Conservation (phyloP, 2,329 filamentous ascomycete species). For the Aspergillus fijiensis region DNA sequence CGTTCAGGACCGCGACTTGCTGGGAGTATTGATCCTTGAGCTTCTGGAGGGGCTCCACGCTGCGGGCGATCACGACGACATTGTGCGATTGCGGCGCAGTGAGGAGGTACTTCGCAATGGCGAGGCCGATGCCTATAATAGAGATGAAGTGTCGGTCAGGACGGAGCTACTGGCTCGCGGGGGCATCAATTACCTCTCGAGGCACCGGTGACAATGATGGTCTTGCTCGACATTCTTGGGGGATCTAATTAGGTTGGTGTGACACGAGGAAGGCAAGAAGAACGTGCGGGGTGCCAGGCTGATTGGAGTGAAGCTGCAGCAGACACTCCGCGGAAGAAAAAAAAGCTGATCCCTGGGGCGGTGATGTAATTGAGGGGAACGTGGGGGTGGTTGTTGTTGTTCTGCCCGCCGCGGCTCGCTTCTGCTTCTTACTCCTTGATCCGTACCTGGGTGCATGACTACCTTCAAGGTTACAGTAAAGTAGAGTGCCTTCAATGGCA, state of each 20-base stretch:
- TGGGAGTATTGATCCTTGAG: constrained; percentile 55
- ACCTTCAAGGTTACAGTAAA: too few relatives aligned
- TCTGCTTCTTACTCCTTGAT: too few relatives aligned
- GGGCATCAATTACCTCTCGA: constrained; percentile 52
- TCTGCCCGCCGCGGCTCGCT: neutral
- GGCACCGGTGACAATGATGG: constrained; percentile 68
- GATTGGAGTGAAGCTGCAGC: neutral
- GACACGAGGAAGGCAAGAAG: neutral
- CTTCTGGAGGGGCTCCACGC: constrained; percentile 52
- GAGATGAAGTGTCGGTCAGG: neutral
- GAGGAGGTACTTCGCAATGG: constrained; percentile 61
- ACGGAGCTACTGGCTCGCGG: neutral
- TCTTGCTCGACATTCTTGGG: constrained; percentile 56
- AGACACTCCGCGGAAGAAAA: neutral
- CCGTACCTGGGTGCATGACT: too few relatives aligned
- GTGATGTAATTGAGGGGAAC: constrained; percentile 15
- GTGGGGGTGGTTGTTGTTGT: neutral
- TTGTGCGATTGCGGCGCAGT: constrained; percentile 50
- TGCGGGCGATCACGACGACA: constrained; percentile 59
- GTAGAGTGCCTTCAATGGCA: too few relatives aligned
- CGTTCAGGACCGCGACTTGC: constrained; percentile 57
- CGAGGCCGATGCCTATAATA: constrained; percentile 58
- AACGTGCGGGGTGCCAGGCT: neutral
- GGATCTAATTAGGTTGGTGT: neutral
- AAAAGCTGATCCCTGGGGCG: neutral